Conservation (phyloP, 164 flowering plant genomes). For the Vitis riparia region DNA sequence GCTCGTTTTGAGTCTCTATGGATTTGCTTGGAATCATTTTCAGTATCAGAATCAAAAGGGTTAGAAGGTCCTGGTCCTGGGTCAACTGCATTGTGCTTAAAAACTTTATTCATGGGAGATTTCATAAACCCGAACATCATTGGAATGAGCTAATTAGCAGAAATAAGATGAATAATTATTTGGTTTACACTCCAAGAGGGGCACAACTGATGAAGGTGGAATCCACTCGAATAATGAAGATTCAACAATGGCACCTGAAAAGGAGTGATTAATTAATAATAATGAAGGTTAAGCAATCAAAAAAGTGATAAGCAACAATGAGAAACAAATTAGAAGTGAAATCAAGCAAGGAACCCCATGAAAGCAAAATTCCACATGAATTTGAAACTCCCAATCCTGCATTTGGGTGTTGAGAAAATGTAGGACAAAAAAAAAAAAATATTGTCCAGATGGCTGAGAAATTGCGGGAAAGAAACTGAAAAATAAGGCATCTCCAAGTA, state of each 20-base stretch:
- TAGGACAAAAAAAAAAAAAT: no score
- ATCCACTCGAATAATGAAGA: background rate
- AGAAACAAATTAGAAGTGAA: no score
- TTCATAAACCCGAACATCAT: slow-evolving; percentile 57
- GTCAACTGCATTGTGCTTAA: slow-evolving; percentile 23
- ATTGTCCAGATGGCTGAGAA: no score
- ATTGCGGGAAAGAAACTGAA: no score
- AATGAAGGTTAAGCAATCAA: no score
- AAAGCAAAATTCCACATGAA: no score
- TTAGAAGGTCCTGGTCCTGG: slow-evolving; percentile 9
- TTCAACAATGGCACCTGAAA: slow-evolving; percentile 11
- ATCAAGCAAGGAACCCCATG: no score
- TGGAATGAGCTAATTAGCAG: background rate
- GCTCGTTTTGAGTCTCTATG: slow-evolving; percentile 36
- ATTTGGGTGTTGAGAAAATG: no score
- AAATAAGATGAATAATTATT: background rate
- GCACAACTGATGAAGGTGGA: background rate
- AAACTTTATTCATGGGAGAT: slow-evolving; percentile 24
- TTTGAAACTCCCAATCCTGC: no score
- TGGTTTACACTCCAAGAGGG: background rate
- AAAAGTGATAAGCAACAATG: no score
- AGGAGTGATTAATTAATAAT: background rate
- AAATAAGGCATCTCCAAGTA: no score
- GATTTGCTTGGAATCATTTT: slow-evolving; percentile 26
- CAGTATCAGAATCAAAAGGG: slow-evolving; percentile 39